phyloP scores from a whole-genome alignment of 306 rosid species.

The Medicago arabica region DNA sequence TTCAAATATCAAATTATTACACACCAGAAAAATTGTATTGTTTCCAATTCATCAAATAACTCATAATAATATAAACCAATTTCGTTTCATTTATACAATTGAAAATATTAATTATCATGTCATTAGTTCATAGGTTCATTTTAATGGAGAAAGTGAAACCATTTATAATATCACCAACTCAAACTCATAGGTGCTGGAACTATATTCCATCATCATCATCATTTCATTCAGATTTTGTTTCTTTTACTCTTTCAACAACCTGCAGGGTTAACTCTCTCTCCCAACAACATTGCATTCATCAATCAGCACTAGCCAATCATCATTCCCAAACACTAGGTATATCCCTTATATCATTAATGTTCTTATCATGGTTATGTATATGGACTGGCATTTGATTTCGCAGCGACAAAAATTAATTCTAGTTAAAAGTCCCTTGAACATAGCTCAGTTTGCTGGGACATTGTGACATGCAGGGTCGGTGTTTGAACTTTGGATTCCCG shows the following conservation, averaged over 20 bases:
- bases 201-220: neutral
- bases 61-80: neutral
- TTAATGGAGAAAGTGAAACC: conserved; percentile 13
- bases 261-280: neutral
- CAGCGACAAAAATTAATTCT: too few relatives aligned
- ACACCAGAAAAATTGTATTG: neutral
- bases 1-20: neutral
- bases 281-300: neutral
- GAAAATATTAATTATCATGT: too few relatives aligned
- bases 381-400: too few relatives aligned
- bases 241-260: conserved; percentile 26
- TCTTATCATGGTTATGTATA: neutral
- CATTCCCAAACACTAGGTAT: conserved; percentile 32
- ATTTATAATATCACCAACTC: neutral
- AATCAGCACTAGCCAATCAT: neutral
- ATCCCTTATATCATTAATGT: neutral
- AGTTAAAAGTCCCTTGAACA: too few relatives aligned
- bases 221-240: neutral
- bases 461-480: too few relatives aligned
- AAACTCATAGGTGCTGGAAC: conserved; percentile 8
- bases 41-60: neutral
- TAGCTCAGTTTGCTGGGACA: too few relatives aligned
- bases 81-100: neutral
- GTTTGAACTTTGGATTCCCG: too few relatives aligned
- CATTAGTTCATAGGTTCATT: too few relatives aligned